These are phyloP conservation scores for Boletus rubroflammeus DNA, from an alignment of 768 basidiomycete species.

Conservation along the genomic window DNA sequence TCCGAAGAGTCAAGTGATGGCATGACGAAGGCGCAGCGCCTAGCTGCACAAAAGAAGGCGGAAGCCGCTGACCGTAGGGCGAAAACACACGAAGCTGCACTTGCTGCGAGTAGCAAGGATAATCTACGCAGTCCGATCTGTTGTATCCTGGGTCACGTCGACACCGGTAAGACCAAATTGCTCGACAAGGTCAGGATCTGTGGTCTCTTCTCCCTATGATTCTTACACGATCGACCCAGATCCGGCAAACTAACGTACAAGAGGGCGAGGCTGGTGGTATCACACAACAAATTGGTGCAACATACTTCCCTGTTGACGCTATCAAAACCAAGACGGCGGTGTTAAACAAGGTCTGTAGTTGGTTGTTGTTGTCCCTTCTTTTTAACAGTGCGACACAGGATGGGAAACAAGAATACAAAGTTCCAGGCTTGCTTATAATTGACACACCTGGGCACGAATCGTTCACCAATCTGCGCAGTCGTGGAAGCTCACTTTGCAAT, in stretches of 20 bases:
- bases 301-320: constrained; percentile 96
- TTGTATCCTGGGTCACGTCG: constrained; percentile 98
- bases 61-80: constrained; percentile 79
- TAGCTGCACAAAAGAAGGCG: constrained; percentile 69
- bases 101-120: constrained; percentile 85
- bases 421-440: constrained; percentile 93
- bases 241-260: constrained; percentile 99
- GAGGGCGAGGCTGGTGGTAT: constrained; percentile 99
- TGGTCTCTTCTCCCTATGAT: not conserved
- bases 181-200: constrained; percentile 76
- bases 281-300: constrained; percentile 99
- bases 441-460: constrained; percentile 99
- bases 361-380: not conserved
- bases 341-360: constrained; percentile 68
- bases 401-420: constrained; percentile 85
- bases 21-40: constrained; percentile 61
- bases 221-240: constrained; percentile 45
- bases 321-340: constrained; percentile 91
- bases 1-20: constrained; percentile 54
- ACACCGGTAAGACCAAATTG: constrained; percentile 98
- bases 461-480: constrained; percentile 92
- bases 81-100: constrained; percentile 78
- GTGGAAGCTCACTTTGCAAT: constrained; percentile 96
- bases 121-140: constrained; percentile 95
- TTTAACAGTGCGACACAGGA: constrained; percentile 44